These are phyloP conservation scores for Omphalea diandra DNA, from an alignment of 441 rosid species.

Conservation along the genomic window DNA sequence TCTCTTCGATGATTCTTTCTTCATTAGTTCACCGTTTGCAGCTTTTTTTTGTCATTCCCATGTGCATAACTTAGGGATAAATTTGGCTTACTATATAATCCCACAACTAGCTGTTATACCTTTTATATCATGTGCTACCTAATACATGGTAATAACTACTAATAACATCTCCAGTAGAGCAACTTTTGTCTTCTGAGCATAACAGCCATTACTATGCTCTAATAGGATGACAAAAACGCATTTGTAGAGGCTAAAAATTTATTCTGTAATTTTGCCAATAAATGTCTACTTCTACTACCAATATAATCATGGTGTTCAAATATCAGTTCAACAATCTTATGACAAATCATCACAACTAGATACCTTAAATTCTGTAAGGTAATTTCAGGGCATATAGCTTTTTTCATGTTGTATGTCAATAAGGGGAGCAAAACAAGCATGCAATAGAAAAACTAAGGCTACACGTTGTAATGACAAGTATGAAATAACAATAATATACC, in stretches of 20 bases:
- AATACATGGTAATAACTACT: not conserved
- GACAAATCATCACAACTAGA: not conserved
- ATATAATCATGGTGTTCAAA: not conserved
- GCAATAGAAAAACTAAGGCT: not conserved
- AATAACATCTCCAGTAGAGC: not conserved
- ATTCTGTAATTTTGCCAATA: not conserved
- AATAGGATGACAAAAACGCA: not conserved
- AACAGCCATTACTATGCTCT: not conserved
- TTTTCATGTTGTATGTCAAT: not conserved
- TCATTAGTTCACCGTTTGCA: not conserved
- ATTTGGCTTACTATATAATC: not conserved
- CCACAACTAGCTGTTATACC: not conserved
- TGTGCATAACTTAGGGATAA: no score
- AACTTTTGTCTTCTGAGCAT: not conserved
- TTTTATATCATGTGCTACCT: not conserved
- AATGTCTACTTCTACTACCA: not conserved
- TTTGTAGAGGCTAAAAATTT: not conserved
- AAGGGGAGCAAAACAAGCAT: not conserved
- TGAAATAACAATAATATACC: constrained; percentile 39
- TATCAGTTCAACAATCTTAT: not conserved
- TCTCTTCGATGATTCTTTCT: not conserved
- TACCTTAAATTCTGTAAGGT: not conserved
- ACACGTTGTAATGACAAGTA: not conserved
- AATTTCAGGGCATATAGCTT: not conserved
- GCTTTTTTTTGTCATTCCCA: no score